Conservation (phyloP, 176 grass and related monocot species). For the Oryza coarctata region DNA sequence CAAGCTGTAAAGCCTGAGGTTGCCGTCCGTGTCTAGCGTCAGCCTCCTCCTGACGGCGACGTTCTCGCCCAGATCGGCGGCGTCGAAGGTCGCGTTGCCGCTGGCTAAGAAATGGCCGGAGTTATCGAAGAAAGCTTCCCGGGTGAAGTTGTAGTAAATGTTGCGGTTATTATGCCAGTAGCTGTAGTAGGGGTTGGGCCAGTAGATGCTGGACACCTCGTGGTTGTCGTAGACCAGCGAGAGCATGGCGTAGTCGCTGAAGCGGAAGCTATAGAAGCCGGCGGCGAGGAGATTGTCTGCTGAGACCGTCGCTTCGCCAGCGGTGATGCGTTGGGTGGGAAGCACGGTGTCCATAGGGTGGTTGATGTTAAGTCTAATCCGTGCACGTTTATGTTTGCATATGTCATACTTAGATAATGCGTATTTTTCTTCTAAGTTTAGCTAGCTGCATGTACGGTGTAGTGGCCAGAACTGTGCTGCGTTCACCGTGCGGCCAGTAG, state of each 20-base stretch:
- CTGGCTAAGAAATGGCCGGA: background rate
- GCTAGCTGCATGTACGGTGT: too few species aligned
- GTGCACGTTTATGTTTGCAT: too few species aligned
- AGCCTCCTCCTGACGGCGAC: background rate
- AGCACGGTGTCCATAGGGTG: too few species aligned
- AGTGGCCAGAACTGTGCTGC: too few species aligned
- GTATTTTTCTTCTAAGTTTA: too few species aligned
- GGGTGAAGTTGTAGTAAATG: conserved; percentile 46
- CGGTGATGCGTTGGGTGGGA: conserved; percentile 45
- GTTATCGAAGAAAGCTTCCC: conserved; percentile 35
- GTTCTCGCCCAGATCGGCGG: background rate
- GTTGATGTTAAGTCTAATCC: too few species aligned
- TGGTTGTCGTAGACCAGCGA: conserved; percentile 54
- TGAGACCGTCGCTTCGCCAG: conserved; percentile 26
- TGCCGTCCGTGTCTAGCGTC: background rate
- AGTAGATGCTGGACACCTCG: conserved; percentile 59
- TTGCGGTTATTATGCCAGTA: conserved; percentile 47
- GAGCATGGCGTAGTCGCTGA: conserved; percentile 61
- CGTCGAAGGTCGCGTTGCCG: background rate
- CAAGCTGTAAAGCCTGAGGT: conserved; percentile 45
- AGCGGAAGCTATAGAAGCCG: conserved; percentile 50
- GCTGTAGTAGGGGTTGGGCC: conserved; percentile 48
- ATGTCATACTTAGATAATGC: too few species aligned
- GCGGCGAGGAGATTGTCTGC: conserved; percentile 21
- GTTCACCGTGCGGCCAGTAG: too few species aligned